These are phyloP conservation scores for Metschnikowia picachoensis DNA, from an alignment of 805 yeast species.

Conservation along the genomic window DNA sequence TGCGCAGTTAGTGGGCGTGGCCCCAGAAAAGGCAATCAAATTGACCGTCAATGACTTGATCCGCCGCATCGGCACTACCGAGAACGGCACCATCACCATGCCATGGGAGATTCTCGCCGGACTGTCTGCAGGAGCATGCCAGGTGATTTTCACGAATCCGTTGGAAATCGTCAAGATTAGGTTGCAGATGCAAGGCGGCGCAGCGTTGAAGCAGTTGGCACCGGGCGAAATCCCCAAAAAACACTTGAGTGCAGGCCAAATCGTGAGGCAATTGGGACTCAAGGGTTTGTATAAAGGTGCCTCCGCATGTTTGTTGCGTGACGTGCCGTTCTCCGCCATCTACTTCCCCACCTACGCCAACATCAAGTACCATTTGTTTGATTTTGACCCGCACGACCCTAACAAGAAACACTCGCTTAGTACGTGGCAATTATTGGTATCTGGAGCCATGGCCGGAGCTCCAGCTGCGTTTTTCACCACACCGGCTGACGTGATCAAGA, in stretches of 20 bases:
- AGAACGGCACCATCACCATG: slow-evolving; percentile 39
- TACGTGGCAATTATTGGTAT: slow-evolving; percentile 76
- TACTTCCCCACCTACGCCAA: slow-evolving; percentile 97
- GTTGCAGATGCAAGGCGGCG: slow-evolving; percentile 85
- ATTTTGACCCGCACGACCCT: slow-evolving; percentile 71
- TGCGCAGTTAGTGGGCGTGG: slow-evolving; percentile 95
- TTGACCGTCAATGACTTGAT: slow-evolving; percentile 89
- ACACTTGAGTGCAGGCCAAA: slow-evolving; percentile 56
- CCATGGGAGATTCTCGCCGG: slow-evolving; percentile 82
- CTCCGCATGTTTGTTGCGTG: slow-evolving; percentile 85
- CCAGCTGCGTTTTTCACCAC: slow-evolving; percentile 97
- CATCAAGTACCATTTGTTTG: slow-evolving; percentile 74
- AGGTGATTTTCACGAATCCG: slow-evolving; percentile 94
- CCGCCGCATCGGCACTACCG: slow-evolving; percentile 61
- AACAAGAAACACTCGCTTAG: slow-evolving; percentile 56
- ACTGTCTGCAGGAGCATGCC: slow-evolving; percentile 94
- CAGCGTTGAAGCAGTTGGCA: slow-evolving; percentile 22
- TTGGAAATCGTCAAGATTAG: slow-evolving; percentile 93
- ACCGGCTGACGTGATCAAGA: slow-evolving; percentile 95
- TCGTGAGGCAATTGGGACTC: slow-evolving; percentile 75
- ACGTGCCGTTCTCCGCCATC: slow-evolving; percentile 94
- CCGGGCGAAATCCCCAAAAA: slow-evolving; percentile 42
- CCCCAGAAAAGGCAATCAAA: slow-evolving; percentile 97
- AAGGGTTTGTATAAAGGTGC: slow-evolving; percentile 90
- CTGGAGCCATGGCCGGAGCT: slow-evolving; percentile 96